Percentiles rank a stretch among this genome's conserved stretches.
Conservation (phyloP, 164 flowering plant species). For the Magnolia kwangsiensis region DNA sequence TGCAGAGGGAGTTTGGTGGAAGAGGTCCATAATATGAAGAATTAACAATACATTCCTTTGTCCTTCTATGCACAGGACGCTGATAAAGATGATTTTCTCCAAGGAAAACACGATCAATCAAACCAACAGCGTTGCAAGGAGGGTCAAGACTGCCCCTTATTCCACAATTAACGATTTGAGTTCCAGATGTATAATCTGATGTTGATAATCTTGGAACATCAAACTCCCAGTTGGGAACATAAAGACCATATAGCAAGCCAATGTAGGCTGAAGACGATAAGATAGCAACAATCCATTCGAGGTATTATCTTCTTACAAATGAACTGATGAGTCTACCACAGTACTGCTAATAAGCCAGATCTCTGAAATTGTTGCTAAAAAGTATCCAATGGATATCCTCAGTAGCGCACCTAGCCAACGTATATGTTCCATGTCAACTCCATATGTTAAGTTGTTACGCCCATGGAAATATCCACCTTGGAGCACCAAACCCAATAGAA, state of each 20-base stretch:
- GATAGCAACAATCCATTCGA: conserved; percentile 49
- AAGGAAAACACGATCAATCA: conserved; percentile 59
- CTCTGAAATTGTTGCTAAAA: too few species aligned
- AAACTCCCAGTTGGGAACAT: conserved; percentile 71
- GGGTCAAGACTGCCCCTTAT: conserved; percentile 71
- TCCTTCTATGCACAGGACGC: conserved; percentile 72
- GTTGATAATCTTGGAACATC: conserved; percentile 25
- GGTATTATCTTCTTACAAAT: too few species aligned
- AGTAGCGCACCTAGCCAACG: too few species aligned
- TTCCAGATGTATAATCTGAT: conserved; percentile 19
- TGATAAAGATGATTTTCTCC: conserved; percentile 72
- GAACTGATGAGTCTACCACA: too few species aligned
- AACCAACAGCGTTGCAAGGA: conserved; percentile 82
- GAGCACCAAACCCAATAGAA: too few species aligned
- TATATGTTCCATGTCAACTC: too few species aligned
- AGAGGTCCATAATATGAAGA: conserved; percentile 86
- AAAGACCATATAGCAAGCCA: conserved; percentile 60
- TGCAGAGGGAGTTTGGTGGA: conserved; percentile 61
- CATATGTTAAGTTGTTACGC: too few species aligned
- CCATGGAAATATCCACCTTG: too few species aligned
- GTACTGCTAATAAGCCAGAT: too few species aligned
- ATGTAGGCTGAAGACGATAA: conserved; percentile 41
- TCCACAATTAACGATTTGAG: conserved; percentile 63
- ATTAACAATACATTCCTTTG: conserved; percentile 74
- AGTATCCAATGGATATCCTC: too few species aligned